Evolutionary conservation across 306 rosid species (phyloP).

Genomic region (Prunus davidiana): DNA sequence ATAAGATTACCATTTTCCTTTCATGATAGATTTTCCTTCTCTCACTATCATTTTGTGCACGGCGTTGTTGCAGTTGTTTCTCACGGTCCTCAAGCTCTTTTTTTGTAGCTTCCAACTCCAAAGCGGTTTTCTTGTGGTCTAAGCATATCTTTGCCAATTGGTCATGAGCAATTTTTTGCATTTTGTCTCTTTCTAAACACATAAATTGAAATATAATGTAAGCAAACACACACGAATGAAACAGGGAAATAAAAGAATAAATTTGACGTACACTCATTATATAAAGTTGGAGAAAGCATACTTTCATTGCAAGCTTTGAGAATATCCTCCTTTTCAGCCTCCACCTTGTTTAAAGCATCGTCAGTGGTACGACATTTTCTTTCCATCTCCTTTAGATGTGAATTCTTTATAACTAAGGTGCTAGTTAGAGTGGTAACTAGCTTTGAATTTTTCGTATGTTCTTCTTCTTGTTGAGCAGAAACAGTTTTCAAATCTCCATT

Average conservation of each 20-base stretch:
- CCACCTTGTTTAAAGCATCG: slow-evolving; percentile 31
- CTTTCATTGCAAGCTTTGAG: slow-evolving; percentile 44
- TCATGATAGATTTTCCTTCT: slow-evolving; percentile 40
- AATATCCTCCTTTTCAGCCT: slow-evolving; percentile 38
- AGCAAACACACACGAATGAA: slow-evolving; percentile 16
- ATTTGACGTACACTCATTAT: not conserved
- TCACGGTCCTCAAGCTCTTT: slow-evolving; percentile 48
- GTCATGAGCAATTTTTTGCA: slow-evolving; percentile 35
- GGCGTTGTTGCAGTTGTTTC: slow-evolving; percentile 44
- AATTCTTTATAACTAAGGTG: slow-evolving; percentile 44
- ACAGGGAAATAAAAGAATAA: not conserved
- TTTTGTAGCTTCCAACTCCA: slow-evolving; percentile 42
- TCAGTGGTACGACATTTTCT: slow-evolving; percentile 35
- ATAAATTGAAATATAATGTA: slow-evolving; percentile 12
- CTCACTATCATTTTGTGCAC: slow-evolving; percentile 47
- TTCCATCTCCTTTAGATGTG: slow-evolving; percentile 41
- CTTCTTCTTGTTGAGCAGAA: slow-evolving; percentile 40
- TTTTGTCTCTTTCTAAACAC: slow-evolving; percentile 42
- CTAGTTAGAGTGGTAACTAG: slow-evolving; percentile 49
- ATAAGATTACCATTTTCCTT: slow-evolving; percentile 52
- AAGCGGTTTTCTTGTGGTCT: slow-evolving; percentile 42
- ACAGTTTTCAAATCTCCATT: slow-evolving; percentile 48
- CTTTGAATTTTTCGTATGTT: slow-evolving; percentile 31
- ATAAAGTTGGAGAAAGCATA: slow-evolving; percentile 18
- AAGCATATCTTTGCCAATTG: slow-evolving; percentile 28